phyloP scores from a whole-genome alignment of 495 filamentous ascomycete species.

The Talaromyces borbonicus region DNA sequence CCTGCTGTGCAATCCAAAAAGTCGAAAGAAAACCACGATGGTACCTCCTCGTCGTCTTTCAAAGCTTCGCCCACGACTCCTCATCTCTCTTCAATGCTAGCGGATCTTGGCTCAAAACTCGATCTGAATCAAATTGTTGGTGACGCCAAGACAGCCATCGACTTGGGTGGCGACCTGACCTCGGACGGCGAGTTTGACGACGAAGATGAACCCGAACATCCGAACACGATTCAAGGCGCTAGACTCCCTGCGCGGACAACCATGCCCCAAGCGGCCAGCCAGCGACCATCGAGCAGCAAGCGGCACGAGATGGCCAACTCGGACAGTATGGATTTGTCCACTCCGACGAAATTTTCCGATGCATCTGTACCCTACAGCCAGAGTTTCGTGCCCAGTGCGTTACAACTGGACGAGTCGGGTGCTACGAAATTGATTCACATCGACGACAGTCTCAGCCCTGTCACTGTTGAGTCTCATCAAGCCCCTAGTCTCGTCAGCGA shows the following conservation, averaged over 20 bases:
- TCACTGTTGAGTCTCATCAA: slow-evolving; percentile 67
- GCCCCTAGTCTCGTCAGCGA: slow-evolving; percentile 84
- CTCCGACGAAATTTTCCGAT: slow-evolving; percentile 25
- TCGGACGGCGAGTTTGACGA: slow-evolving; percentile 23
- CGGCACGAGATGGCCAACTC: slow-evolving; percentile 26
- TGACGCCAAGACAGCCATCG: slow-evolving; percentile 18
- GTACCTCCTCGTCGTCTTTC: slow-evolving; percentile 27
- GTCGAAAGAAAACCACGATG: background rate
- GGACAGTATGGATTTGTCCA: slow-evolving; percentile 20
- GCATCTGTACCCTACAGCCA: slow-evolving; percentile 20
- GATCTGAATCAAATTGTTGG: slow-evolving; percentile 49
- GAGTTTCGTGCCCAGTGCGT: slow-evolving; percentile 12
- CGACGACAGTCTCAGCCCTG: slow-evolving; percentile 58
- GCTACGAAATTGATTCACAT: slow-evolving; percentile 43
- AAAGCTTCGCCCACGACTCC: slow-evolving; percentile 59
- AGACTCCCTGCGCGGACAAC: slow-evolving; percentile 48
- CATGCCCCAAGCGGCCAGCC: slow-evolving; percentile 40
- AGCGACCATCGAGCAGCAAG: slow-evolving; percentile 48
- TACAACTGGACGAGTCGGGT: slow-evolving; percentile 27
- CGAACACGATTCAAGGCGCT: slow-evolving; percentile 15
- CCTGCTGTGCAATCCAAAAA: background rate
- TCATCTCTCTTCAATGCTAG: slow-evolving; percentile 62
- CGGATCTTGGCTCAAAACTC: slow-evolving; percentile 50
- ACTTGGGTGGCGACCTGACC: slow-evolving; percentile 19
- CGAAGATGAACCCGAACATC: slow-evolving; percentile 11